Conservation (phyloP, 352 stramenopile species). For the Globisporangium apiculatum region DNA sequence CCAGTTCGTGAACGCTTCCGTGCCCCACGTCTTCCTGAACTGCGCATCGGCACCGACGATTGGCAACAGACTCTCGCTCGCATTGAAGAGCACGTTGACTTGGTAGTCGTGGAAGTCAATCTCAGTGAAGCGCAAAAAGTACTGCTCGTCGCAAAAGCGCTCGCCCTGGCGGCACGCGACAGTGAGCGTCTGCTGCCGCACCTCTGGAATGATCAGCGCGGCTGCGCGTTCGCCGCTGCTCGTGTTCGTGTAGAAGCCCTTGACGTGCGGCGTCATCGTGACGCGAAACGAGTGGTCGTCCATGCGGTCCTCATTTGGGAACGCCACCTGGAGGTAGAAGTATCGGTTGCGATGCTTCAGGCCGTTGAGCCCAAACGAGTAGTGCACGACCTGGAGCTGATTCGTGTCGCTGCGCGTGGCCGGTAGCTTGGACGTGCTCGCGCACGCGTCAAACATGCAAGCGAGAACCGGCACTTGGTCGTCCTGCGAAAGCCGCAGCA, state of each 20-base stretch:
- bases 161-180: conserved; percentile 27
- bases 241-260: conserved; percentile 35
- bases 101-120: conserved; percentile 53
- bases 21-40: conserved; percentile 55
- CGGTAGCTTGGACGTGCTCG: conserved; percentile 27
- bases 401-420: conserved; percentile 19
- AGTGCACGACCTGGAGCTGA: conserved; percentile 36
- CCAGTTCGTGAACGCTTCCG: conserved; percentile 41
- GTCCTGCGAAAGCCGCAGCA: conserved; percentile 24
- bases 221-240: conserved; percentile 25
- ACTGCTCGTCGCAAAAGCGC: conserved; percentile 30
- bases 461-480: conserved; percentile 26
- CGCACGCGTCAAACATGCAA: conserved; percentile 52
- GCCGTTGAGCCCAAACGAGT: conserved; percentile 47
- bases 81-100: conserved; percentile 54
- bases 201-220: conserved; percentile 27
- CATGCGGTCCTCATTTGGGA: conserved; percentile 31
- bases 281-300: conserved; percentile 34
- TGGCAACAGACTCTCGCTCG: conserved; percentile 20
- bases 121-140: conserved; percentile 44
- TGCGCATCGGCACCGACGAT: conserved; percentile 31
- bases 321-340: conserved; percentile 49
- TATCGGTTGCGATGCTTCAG: conserved; percentile 49
- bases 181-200: conserved; percentile 25
- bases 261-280: conserved; percentile 45